phyloP scores from a whole-genome alignment of 2,329 filamentous ascomycete genomes.

The Nothomitra cinnamomea region DNA sequence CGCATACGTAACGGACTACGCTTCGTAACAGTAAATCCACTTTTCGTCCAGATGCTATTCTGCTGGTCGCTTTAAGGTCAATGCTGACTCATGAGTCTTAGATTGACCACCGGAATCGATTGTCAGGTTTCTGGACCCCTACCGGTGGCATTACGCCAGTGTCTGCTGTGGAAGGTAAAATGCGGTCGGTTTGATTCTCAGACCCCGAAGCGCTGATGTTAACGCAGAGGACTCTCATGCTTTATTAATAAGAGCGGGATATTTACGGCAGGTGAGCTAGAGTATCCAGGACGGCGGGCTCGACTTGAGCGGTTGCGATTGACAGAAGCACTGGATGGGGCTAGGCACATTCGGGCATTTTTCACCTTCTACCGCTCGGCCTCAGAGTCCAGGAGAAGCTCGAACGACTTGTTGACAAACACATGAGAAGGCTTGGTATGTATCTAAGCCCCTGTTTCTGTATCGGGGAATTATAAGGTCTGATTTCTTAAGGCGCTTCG shows the following conservation, averaged over 20 bases:
- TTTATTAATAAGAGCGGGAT: slow-evolving; percentile 27
- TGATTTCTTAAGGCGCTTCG: slow-evolving; percentile 44
- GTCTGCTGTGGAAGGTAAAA: slow-evolving; percentile 22
- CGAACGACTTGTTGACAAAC: slow-evolving; percentile 67
- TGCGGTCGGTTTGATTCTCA: slow-evolving; percentile 1
- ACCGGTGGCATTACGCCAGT: slow-evolving; percentile 47
- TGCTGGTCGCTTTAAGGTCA: neutral
- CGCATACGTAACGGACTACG: neutral
- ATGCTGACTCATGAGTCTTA: slow-evolving; percentile 15
- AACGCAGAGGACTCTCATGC: slow-evolving; percentile 24
- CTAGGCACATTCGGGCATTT: slow-evolving; percentile 73
- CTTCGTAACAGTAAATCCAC: slow-evolving; percentile 23
- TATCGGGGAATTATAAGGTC: neutral
- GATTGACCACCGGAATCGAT: slow-evolving; percentile 38
- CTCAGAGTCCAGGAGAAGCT: slow-evolving; percentile 78
- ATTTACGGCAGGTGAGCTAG: slow-evolving; percentile 23
- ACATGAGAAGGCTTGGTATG: slow-evolving; percentile 63
- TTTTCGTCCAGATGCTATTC: slow-evolving; percentile 1
- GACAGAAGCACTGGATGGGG: neutral
- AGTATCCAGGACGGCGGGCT: neutral
- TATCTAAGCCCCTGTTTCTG: slow-evolving; percentile 4
- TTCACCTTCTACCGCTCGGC: slow-evolving; percentile 79
- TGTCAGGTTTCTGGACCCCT: slow-evolving; percentile 68
- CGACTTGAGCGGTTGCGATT: neutral
- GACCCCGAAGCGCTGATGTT: neutral